Percentiles rank a stretch among this genome's conserved stretches.
These are phyloP conservation scores for Monosporascus sp. DNA, from an alignment of 2,329 filamentous ascomycete genomes.

Conservation along the genomic window DNA sequence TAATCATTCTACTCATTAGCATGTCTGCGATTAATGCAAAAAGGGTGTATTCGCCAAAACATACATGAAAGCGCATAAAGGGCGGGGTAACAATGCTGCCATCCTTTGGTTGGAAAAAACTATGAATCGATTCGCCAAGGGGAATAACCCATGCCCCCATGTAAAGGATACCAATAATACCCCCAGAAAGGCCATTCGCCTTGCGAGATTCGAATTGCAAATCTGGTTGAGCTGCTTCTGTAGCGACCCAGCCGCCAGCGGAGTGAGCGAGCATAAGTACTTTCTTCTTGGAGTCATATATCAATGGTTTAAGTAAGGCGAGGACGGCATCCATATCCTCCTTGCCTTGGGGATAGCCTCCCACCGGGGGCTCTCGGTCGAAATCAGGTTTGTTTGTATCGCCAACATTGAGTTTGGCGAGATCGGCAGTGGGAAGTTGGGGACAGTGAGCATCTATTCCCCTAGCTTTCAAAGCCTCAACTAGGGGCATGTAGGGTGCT, in stretches of 20 bases:
- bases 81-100: constrained; percentile 15
- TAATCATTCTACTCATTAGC: not conserved
- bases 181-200: constrained; percentile 11
- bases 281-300: constrained; percentile 16
- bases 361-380: constrained; percentile 18
- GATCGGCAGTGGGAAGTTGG: constrained; percentile 27
- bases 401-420: constrained; percentile 18
- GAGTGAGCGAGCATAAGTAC: constrained; percentile 29
- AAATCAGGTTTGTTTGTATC: constrained; percentile 16
- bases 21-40: not conserved
- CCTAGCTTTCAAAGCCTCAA: constrained; percentile 14
- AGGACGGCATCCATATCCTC: constrained; percentile 10
- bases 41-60: not conserved
- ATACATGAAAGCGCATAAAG: constrained; percentile 24
- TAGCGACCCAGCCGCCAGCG: constrained; percentile 28
- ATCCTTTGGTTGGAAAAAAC: constrained; percentile 26
- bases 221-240: constrained; percentile 23
- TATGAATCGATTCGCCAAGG: constrained; percentile 23
- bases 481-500: constrained; percentile 22
- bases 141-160: constrained; percentile 26
- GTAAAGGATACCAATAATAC: constrained; percentile 25
- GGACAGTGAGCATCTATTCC: constrained; percentile 28
- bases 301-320: constrained; percentile 4
- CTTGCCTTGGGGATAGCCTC: constrained; percentile 23
- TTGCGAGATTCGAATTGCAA: constrained; percentile 19